Percentiles rank a stretch among this genome's conserved stretches.
These are phyloP conservation scores for Setomelanomma holmii DNA, from an alignment of 2,329 filamentous ascomycete species.

Conservation along the genomic window DNA sequence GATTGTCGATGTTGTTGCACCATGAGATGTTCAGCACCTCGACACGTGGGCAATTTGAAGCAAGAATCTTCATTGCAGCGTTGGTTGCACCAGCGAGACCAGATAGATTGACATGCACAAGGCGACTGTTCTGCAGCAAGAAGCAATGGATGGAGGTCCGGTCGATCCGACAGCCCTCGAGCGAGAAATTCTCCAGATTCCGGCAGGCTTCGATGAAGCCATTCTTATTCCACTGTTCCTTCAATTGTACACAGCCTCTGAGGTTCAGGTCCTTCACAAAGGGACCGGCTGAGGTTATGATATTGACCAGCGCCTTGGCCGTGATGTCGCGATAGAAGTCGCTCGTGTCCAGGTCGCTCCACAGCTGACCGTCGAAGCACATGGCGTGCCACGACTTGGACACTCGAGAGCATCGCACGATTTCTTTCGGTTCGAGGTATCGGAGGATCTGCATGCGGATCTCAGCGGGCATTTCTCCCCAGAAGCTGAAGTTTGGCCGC, in stretches of 20 bases:
- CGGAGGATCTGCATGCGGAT: conserved; percentile 79
- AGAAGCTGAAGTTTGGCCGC: conserved; percentile 68
- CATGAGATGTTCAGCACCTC: conserved; percentile 89
- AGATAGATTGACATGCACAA: conserved; percentile 86
- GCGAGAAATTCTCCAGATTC: conserved; percentile 85
- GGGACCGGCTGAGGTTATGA: conserved; percentile 83
- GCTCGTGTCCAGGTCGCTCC: conserved; percentile 81
- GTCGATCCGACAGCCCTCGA: conserved; percentile 90
- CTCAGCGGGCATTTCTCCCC: conserved; percentile 82
- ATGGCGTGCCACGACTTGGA: conserved; percentile 79
- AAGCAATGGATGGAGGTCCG: conserved; percentile 78
- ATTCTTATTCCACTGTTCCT: conserved; percentile 78
- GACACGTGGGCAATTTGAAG: conserved; percentile 79
- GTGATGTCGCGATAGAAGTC: conserved; percentile 89
- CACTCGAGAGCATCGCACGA: conserved; percentile 78
- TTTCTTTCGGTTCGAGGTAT: conserved; percentile 78
- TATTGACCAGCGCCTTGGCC: conserved; percentile 80
- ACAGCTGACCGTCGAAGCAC: conserved; percentile 95
- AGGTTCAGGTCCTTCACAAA: conserved; percentile 93
- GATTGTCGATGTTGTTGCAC: conserved; percentile 85
- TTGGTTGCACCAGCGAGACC: conserved; percentile 83
- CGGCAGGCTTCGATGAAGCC: conserved; percentile 82
- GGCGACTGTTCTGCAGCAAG: conserved; percentile 76
- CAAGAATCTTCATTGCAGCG: conserved; percentile 83
- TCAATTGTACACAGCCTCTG: conserved; percentile 86